Conservation (phyloP, 768 basidiomycete species). For the Trametes cingulata region DNA sequence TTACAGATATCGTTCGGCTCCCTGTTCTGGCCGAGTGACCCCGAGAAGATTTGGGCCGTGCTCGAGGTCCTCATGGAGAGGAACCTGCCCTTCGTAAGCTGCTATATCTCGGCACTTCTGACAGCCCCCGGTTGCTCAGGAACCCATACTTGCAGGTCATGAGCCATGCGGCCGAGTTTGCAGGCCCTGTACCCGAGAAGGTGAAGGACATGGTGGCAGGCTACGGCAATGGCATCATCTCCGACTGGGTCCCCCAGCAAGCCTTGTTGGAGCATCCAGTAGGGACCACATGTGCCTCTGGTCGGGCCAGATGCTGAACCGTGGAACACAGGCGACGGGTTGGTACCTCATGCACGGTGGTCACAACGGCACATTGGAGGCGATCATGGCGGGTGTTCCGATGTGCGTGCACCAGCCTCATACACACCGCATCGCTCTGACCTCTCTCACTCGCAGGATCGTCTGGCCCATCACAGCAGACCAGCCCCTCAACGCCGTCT, state of each 20-base stretch:
- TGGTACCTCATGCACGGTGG: slow-evolving; percentile 13
- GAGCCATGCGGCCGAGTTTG: not conserved
- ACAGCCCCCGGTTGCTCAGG: not conserved
- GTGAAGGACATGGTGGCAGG: not conserved
- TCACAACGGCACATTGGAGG: slow-evolving; percentile 4
- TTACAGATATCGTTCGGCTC: slow-evolving; percentile 1
- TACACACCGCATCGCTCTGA: not conserved
- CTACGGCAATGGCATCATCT: not conserved
- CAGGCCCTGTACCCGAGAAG: not conserved
- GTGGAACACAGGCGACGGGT: not conserved
- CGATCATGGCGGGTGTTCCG: not conserved
- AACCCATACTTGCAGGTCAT: not conserved
- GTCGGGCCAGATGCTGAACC: too few species aligned
- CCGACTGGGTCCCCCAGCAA: slow-evolving; percentile 7
- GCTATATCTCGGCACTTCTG: not conserved
- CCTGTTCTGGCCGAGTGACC: slow-evolving; percentile 4
- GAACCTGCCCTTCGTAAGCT: slow-evolving; percentile 4
- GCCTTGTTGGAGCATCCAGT: not conserved
- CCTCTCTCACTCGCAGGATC: not conserved
- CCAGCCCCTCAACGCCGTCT: slow-evolving; percentile 26
- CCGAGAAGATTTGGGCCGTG: not conserved
- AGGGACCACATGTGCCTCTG: not conserved
- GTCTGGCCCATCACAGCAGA: slow-evolving; percentile 27
- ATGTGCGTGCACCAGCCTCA: not conserved
- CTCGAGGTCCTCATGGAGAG: slow-evolving; percentile 8